phyloP scores from a whole-genome alignment of 352 stramenopile genomes.

The Phytophthora agathidicida region DNA sequence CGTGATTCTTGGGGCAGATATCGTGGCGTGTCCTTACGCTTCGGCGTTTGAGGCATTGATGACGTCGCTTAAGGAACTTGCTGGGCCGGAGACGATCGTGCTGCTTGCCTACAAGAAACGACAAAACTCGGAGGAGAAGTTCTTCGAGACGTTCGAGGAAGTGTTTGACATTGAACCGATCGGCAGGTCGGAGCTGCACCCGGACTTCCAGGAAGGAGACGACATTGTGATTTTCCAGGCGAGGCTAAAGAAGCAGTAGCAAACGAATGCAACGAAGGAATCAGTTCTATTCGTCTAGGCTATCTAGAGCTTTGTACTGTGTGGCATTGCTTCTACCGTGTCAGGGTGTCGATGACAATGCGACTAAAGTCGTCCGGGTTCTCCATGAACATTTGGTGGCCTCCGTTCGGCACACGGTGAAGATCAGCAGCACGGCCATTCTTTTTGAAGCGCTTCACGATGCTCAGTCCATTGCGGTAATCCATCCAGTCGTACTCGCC shows the following conservation, averaged over 20 bases:
- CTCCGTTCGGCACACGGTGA: slow-evolving; percentile 65
- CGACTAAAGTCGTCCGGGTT: slow-evolving; percentile 77
- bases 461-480: slow-evolving; percentile 62
- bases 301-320: not conserved
- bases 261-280: slow-evolving; percentile 7
- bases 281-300: slow-evolving; percentile 15
- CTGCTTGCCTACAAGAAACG: slow-evolving; percentile 83
- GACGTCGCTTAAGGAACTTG: slow-evolving; percentile 52
- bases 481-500: slow-evolving; percentile 89
- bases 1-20: slow-evolving; percentile 81
- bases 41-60: slow-evolving; percentile 70
- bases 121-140: slow-evolving; percentile 63
- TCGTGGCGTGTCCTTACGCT: slow-evolving; percentile 84
- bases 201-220: slow-evolving; percentile 62
- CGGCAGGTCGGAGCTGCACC: slow-evolving; percentile 51
- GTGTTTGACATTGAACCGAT: slow-evolving; percentile 58
- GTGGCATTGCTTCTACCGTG: slow-evolving; percentile 13
- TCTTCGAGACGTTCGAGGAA: slow-evolving; percentile 62
- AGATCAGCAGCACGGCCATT: slow-evolving; percentile 45
- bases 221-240: slow-evolving; percentile 75
- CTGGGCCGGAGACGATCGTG: slow-evolving; percentile 46
- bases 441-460: slow-evolving; percentile 65
- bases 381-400: slow-evolving; percentile 87
- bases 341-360: slow-evolving; percentile 53
- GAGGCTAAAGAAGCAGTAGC: slow-evolving; percentile 27